Conservation (phyloP, 257 asterid species). For the Gardenia jasminoides region DNA sequence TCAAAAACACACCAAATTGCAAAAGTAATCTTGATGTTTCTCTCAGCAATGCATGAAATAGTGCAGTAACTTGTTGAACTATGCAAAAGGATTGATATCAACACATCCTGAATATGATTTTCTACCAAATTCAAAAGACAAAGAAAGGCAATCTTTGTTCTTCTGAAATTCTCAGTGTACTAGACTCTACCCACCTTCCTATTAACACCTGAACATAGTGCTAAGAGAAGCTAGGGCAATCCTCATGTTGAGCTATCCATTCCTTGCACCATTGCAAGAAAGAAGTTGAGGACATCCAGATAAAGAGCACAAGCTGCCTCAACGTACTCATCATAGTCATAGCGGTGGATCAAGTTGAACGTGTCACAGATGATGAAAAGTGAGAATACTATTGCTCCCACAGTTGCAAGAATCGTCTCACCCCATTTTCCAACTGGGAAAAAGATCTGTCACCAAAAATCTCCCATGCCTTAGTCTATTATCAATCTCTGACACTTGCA, state of each 20-base stretch:
- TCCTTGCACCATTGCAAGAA: background rate
- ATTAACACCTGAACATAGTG: background rate
- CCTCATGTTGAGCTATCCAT: background rate
- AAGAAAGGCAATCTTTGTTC: background rate
- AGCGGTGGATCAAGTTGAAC: conserved; percentile 56
- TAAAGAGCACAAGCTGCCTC: conserved; percentile 59
- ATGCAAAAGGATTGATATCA: background rate
- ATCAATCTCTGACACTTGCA: too few relatives aligned
- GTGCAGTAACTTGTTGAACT: background rate
- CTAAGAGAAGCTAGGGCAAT: background rate
- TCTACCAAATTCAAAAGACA: background rate
- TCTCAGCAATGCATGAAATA: background rate
- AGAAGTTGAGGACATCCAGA: conserved; percentile 53
- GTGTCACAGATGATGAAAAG: conserved; percentile 59
- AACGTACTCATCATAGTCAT: conserved; percentile 46
- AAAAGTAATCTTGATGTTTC: background rate
- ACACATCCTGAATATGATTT: background rate
- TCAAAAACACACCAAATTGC: too few relatives aligned
- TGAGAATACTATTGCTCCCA: too few relatives aligned
- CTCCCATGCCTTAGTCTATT: too few relatives aligned
- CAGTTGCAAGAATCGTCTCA: too few relatives aligned
- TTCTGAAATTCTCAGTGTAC: background rate
- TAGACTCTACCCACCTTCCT: background rate
- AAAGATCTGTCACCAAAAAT: too few relatives aligned
- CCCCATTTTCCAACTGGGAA: too few relatives aligned